phyloP scores from a whole-genome alignment of 2,329 filamentous ascomycete genomes.

The Orbilia javanica region DNA sequence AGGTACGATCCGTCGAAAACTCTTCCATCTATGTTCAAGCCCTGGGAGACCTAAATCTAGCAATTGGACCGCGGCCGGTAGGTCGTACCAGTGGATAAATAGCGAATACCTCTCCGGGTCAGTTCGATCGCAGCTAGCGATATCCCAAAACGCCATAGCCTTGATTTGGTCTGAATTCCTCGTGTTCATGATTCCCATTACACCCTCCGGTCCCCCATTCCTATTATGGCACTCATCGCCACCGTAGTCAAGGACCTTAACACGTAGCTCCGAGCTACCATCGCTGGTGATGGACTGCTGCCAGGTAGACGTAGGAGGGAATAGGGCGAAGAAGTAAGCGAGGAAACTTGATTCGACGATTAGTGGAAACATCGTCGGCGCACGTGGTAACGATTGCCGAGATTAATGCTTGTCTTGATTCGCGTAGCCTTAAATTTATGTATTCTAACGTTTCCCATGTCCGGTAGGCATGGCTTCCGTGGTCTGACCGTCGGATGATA shows the following conservation, averaged over 20 bases:
- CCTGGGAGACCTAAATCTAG: slow-evolving; percentile 34
- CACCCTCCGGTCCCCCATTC: slow-evolving; percentile 11
- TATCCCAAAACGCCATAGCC: slow-evolving; percentile 29
- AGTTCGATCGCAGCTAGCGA: slow-evolving; percentile 9
- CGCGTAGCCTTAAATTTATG: not conserved
- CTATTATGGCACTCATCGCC: slow-evolving; percentile 23
- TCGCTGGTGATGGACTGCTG: slow-evolving; percentile 29
- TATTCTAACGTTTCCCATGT: not conserved
- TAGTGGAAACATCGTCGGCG: not conserved
- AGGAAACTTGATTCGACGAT: not conserved
- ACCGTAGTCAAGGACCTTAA: not conserved
- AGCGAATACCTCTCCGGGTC: slow-evolving; percentile 28
- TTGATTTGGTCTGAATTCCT: slow-evolving; percentile 12
- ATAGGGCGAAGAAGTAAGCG: not conserved
- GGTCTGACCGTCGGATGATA: slow-evolving; percentile 3
- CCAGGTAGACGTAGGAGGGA: slow-evolving; percentile 14
- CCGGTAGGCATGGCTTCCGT: not conserved
- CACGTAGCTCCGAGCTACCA: not conserved
- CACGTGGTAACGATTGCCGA: not conserved
- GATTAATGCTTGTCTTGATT: not conserved
- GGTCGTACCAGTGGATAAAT: slow-evolving; percentile 35
- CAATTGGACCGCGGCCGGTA: slow-evolving; percentile 25
- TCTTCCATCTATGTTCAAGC: slow-evolving; percentile 38
- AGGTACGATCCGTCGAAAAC: slow-evolving; percentile 27
- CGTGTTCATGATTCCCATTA: slow-evolving; percentile 43